Percentiles rank a stretch among this genome's conserved stretches.
Evolutionary conservation across 352 stramenopile genomes (phyloP).

Genomic region (Globisporangium solare): DNA sequence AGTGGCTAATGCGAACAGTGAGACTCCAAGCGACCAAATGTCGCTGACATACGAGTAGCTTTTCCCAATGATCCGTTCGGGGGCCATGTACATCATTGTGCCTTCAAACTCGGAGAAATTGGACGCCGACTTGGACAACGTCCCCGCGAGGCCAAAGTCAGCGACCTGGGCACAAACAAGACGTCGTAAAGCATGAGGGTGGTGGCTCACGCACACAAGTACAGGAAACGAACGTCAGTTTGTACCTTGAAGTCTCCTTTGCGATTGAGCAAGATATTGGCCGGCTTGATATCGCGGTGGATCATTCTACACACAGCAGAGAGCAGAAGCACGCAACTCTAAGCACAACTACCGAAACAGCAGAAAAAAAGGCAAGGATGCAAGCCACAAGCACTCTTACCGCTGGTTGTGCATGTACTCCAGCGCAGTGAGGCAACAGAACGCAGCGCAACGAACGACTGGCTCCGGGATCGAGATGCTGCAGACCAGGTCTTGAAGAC

Average conservation of each 20-base stretch:
- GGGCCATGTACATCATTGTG: slow-evolving; percentile 95
- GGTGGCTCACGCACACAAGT: not conserved
- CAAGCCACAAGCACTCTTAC: slow-evolving; percentile 21
- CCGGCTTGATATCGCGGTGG: slow-evolving; percentile 89
- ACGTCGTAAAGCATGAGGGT: not conserved
- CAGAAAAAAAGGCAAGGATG: not conserved
- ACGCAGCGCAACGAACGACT: slow-evolving; percentile 70
- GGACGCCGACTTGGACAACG: slow-evolving; percentile 66
- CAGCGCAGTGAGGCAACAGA: slow-evolving; percentile 78
- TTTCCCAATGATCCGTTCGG: slow-evolving; percentile 87
- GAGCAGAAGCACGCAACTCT: not conserved
- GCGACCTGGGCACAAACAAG: slow-evolving; percentile 33
- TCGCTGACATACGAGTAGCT: slow-evolving; percentile 83
- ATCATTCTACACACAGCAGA: slow-evolving; percentile 43
- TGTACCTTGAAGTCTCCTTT: slow-evolving; percentile 80
- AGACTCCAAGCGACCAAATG: slow-evolving; percentile 74
- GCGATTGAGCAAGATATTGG: slow-evolving; percentile 86
- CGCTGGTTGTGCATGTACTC: slow-evolving; percentile 78
- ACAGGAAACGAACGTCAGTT: not conserved
- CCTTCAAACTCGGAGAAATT: slow-evolving; percentile 87
- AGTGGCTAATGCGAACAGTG: slow-evolving; percentile 60
- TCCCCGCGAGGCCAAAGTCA: slow-evolving; percentile 78
- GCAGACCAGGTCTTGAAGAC: slow-evolving; percentile 75
- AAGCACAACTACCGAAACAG: no score
- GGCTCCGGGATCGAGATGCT: slow-evolving; percentile 44